phyloP scores from a whole-genome alignment of 2,329 filamentous ascomycete species.

The Sporothrix euskadiensis region DNA sequence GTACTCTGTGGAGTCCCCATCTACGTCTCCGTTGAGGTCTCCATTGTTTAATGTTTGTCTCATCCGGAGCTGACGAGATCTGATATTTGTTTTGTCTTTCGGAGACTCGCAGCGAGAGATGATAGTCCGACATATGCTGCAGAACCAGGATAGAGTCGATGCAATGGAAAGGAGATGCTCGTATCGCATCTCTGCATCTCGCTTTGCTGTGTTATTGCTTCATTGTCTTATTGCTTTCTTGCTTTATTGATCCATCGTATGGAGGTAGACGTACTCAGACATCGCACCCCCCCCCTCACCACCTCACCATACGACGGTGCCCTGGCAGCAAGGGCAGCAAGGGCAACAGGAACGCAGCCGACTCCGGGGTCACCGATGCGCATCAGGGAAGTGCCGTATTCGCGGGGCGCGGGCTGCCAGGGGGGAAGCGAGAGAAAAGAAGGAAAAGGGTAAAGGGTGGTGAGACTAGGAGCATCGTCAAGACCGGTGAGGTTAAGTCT shows the following conservation, averaged over 20 bases:
- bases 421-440: background rate
- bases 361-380: slow-evolving; percentile 23
- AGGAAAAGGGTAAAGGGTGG: background rate
- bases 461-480: background rate
- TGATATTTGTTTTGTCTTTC: background rate
- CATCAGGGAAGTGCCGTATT: slow-evolving; percentile 21
- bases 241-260: background rate
- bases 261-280: background rate
- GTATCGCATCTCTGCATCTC: background rate
- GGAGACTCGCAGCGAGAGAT: background rate
- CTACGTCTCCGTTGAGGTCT: background rate
- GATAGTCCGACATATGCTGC: background rate
- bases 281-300: slow-evolving; percentile 2
- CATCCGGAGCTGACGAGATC: background rate
- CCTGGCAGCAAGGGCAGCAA: background rate
- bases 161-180: background rate
- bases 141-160: too few species aligned
- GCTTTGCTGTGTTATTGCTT: background rate
- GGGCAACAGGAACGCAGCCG: background rate
- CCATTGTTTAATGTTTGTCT: background rate
- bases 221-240: background rate
- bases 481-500: background rate
- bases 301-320: background rate
- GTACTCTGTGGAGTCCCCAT: background rate
- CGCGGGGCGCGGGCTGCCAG: slow-evolving; percentile 10